Conservation (phyloP, 192 early-diverging fungal species). For the Coemansia sp. region DNA sequence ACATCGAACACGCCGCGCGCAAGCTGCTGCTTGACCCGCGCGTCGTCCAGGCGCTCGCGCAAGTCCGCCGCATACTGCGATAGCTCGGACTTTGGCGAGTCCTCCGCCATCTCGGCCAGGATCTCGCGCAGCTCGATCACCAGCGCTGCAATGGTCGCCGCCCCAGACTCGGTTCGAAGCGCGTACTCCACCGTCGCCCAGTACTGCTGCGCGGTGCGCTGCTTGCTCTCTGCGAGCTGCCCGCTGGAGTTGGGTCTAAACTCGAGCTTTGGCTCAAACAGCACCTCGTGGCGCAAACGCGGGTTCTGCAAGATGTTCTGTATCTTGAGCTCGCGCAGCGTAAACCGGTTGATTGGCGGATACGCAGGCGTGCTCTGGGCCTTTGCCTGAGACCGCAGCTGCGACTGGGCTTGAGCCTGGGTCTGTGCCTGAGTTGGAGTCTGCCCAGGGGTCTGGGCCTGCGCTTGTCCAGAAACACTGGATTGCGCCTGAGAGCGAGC, state of each 20-base stretch:
- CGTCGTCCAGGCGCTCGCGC: conserved; percentile 56
- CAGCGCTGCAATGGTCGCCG: conserved; percentile 58
- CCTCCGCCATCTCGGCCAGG: conserved; percentile 56
- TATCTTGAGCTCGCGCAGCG: conserved; percentile 79
- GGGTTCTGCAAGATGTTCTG: conserved; percentile 79
- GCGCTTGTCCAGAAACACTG: neutral
- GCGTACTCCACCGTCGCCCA: conserved; percentile 68
- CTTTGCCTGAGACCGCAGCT: neutral
- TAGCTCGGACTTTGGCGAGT: conserved; percentile 34
- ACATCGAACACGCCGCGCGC: conserved; percentile 66
- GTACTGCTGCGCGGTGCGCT: conserved; percentile 62
- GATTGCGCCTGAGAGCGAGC: neutral
- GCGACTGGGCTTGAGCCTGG: neutral
- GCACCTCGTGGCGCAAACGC: conserved; percentile 84
- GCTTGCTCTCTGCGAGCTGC: conserved; percentile 61
- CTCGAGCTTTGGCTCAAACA: conserved; percentile 84
- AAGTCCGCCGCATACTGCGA: conserved; percentile 41
- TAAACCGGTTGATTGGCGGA: conserved; percentile 81
- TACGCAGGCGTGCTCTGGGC: conserved; percentile 16
- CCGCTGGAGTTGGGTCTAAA: conserved; percentile 86
- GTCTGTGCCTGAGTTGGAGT: neutral
- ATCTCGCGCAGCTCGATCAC: conserved; percentile 75
- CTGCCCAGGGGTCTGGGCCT: neutral
- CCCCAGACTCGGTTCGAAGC: conserved; percentile 26
- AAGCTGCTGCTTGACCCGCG: conserved; percentile 61